These are phyloP conservation scores for Xylaria intraflava DNA, from an alignment of 495 filamentous ascomycete species.

Conservation along the genomic window DNA sequence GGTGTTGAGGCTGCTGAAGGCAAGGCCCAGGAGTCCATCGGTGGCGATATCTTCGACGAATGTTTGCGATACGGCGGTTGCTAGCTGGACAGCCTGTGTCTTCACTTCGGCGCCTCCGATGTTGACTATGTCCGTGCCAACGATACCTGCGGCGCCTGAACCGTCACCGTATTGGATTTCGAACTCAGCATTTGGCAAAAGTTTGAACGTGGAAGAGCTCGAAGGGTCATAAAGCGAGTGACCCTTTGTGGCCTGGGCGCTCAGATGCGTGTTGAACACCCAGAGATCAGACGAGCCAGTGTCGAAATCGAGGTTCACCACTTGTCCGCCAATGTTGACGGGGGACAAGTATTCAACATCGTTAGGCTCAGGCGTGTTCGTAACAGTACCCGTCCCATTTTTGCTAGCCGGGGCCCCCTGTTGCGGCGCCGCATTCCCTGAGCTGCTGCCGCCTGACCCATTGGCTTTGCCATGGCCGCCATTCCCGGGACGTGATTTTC, in stretches of 20 bases:
- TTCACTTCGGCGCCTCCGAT: slow-evolving; percentile 65
- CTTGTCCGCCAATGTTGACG: slow-evolving; percentile 67
- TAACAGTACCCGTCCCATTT: slow-evolving; percentile 49
- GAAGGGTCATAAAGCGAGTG: slow-evolving; percentile 59
- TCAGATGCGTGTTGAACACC: slow-evolving; percentile 66
- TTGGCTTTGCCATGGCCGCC: slow-evolving; percentile 9
- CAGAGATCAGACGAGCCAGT: slow-evolving; percentile 80
- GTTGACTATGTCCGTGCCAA: slow-evolving; percentile 66
- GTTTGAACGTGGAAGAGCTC: slow-evolving; percentile 49
- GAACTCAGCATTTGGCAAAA: slow-evolving; percentile 45
- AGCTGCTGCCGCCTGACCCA: slow-evolving; percentile 10
- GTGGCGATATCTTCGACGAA: slow-evolving; percentile 56
- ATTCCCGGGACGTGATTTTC: too few species aligned
- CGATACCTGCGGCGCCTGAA: slow-evolving; percentile 56
- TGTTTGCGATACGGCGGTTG: slow-evolving; percentile 53
- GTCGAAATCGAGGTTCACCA: slow-evolving; percentile 71
- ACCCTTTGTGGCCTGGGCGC: slow-evolving; percentile 32
- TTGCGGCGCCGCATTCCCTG: slow-evolving; percentile 8
- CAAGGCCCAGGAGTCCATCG: slow-evolving; percentile 74
- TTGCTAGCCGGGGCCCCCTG: slow-evolving; percentile 11
- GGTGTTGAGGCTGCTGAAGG: slow-evolving; percentile 68
- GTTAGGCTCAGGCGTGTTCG: slow-evolving; percentile 52
- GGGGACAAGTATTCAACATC: slow-evolving; percentile 67
- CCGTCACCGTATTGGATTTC: slow-evolving; percentile 70
- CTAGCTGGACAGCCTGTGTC: slow-evolving; percentile 65